Evolutionary conservation across 768 basidiomycete species (phyloP).

Genomic region (Russula sp.): DNA sequence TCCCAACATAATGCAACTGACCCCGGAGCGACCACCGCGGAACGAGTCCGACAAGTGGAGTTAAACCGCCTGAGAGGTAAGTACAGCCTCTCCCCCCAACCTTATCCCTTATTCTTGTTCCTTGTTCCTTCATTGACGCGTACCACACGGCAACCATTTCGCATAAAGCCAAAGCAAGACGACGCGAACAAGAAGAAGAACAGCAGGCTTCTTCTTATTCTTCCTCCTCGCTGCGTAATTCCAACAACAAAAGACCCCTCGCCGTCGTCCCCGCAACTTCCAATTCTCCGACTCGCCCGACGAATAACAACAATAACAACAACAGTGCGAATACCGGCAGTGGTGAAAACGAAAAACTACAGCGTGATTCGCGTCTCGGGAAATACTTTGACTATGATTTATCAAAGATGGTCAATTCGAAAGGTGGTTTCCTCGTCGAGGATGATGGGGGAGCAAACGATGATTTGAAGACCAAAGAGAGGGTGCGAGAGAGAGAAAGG

Average conservation of each 20-base stretch:
- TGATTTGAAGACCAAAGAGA: constrained; percentile 70
- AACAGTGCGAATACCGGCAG: constrained; percentile 38
- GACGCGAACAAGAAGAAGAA: constrained; percentile 64
- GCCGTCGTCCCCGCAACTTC: constrained; percentile 54
- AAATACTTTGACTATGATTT: constrained; percentile 97
- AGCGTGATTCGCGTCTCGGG: constrained; percentile 75
- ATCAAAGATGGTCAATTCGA: constrained; percentile 94
- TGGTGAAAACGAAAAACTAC: constrained; percentile 52
- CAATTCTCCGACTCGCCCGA: constrained; percentile 55
- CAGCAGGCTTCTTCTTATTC: constrained; percentile 44
- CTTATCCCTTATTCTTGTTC: neutral
- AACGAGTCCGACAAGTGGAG: constrained; percentile 69
- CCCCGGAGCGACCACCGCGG: constrained; percentile 53
- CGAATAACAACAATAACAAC: constrained; percentile 7
- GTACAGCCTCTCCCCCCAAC: neutral
- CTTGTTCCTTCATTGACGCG: constrained; percentile 1
- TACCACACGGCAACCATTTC: neutral
- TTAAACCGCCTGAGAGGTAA: constrained; percentile 75
- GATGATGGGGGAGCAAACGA: constrained; percentile 82
- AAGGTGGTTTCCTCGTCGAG: constrained; percentile 92
- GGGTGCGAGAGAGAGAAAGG: constrained; percentile 75
- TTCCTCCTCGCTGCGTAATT: constrained; percentile 53
- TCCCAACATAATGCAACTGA: neutral
- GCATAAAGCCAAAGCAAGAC: constrained; percentile 64
- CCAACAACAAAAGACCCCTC: constrained; percentile 75